Evolutionary conservation across 1,284 basidiomycete species (phyloP).

Genomic region (Sphaerobolus stellatus): DNA sequence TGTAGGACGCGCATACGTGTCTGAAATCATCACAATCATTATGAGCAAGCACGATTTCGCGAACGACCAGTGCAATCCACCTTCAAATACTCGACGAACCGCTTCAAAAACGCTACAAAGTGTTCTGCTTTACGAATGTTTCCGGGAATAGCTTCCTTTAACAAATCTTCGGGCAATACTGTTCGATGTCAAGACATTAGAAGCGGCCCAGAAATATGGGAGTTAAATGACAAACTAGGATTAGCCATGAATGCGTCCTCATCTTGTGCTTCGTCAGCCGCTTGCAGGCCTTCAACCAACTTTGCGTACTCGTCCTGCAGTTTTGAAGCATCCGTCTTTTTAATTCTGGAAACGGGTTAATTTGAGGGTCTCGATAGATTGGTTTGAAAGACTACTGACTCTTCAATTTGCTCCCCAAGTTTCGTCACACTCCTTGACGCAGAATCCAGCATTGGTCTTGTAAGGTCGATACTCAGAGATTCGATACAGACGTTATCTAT

Average conservation of each 20-base stretch:
- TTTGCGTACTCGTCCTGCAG: conserved; percentile 98
- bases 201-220: background rate
- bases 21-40: conserved; percentile 50
- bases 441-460: conserved; percentile 97
- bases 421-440: conserved; percentile 87
- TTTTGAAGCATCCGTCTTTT: conserved; percentile 89
- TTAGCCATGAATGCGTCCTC: conserved; percentile 90
- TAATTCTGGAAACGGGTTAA: conserved; percentile 62
- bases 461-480: conserved; percentile 95
- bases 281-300: conserved; percentile 92
- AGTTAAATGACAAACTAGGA: conserved; percentile 57
- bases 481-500: conserved; percentile 99
- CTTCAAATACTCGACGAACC: conserved; percentile 99
- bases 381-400: conserved; percentile 53
- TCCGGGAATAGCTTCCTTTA: conserved; percentile 95
- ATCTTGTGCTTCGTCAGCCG: conserved; percentile 62
- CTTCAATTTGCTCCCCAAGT: conserved; percentile 91
- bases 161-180: conserved; percentile 93
- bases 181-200: conserved; percentile 13
- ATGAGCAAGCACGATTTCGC: background rate
- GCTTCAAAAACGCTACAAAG: conserved; percentile 97
- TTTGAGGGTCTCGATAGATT: background rate
- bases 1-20: conserved; percentile 98
- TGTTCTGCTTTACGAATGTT: conserved; percentile 99
- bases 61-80: conserved; percentile 38